Evolutionary conservation across 2,329 filamentous ascomycete species (phyloP), one percentile per base, ranked within the genome.

Genomic region (Passalora sequoiae): DNA sequence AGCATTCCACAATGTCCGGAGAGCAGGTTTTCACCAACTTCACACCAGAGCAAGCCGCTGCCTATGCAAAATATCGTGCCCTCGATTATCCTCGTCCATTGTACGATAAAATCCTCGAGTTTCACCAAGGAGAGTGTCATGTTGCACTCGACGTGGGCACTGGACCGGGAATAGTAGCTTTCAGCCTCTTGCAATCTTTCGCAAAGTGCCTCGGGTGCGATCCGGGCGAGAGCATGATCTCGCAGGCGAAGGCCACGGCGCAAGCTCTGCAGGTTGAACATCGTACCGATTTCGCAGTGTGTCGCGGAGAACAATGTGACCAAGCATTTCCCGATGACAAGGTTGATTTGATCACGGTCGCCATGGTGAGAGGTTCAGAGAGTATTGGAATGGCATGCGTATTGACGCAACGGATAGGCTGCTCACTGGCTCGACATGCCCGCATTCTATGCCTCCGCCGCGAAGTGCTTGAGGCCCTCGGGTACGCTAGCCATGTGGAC

Each of bases 381-480:
- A 9, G 12, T 30, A n/a, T 12, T 25, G 4, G 33, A n/a, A 8
- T n/a, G 4, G 2, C 4, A 7, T 24, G 2, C 10, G 20, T 17
- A 13, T 31, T 42, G 2, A 42, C n/a, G 16, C n/a, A 19, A n/a
- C 8, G 7, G 10, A 1, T 4, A 47, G 45, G 54, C 55, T 0
- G 54, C 62, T 0, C 77, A 80, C 57, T 80, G 77, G 77, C 78
- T 80, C 60, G 67, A 80, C 50, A 69, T 78, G 67, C 50, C 63
- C 0, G 41, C 43, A 0, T 79, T 80, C 61, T 80, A 73, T 69
- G 36, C 48, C 2, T 59, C 62, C 0, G 76, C 74, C 0, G 70
- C 69, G 0, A 60, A 61, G 9, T 60, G 73, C 1, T 60, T 80
- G 5, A 70, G 67, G 47, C 72, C 74, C 0, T 71, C 71, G n/a